Evolutionary conservation across 2,329 filamentous ascomycete genomes (phyloP), one percentile per base, ranked within the genome.

Genomic region (Sarocladiaceae sp.): DNA sequence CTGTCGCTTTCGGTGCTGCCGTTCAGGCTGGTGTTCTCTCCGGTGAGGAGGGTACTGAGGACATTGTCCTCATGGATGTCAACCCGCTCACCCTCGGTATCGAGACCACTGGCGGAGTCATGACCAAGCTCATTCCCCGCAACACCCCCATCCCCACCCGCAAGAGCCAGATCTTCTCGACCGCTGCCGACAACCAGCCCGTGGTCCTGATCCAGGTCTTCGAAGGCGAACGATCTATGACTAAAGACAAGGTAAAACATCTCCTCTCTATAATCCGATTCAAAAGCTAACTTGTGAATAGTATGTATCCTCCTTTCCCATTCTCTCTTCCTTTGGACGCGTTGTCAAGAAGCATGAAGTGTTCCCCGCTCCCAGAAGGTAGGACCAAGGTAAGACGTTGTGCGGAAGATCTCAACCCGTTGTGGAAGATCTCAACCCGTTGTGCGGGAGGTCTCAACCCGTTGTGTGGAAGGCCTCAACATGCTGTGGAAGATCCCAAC

Each of bases 81-180:
- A 96, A 96, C 84, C 90, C 92, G 61, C 80, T 97, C 60, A 96
- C 92, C 59, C 88, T 97, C 53, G 92, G 92, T 84, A 97, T 97
- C 57, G 93, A 97, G 79, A 97, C 93, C 67, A 96, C 91, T 58
- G 93, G 92, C 67, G 93, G 92, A 75, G 90, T 97, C 67, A 97
- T 97, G 92, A 96, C 90, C 71, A 94, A 93, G 79, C 79, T 97
- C 62, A 97, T 97, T 71, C 87, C 88, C 72, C 90, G 92, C 67
- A 95, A 96, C 83, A 96, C 91, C 48, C 86, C 88, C 54, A 96
- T 97, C 64, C 93, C 92, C 48, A 97, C 92, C 64, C 90, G 89
- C 80, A 97, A 97, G 85, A 91, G 88, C 69, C 91, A 96, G 79
- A 95, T 96, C 76, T 97, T 97, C 83, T 96, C 91, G 17, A 97